These are phyloP conservation scores for Nemania sp. DNA, from an alignment of 2,329 filamentous ascomycete genomes.

Conservation along the genomic window DNA sequence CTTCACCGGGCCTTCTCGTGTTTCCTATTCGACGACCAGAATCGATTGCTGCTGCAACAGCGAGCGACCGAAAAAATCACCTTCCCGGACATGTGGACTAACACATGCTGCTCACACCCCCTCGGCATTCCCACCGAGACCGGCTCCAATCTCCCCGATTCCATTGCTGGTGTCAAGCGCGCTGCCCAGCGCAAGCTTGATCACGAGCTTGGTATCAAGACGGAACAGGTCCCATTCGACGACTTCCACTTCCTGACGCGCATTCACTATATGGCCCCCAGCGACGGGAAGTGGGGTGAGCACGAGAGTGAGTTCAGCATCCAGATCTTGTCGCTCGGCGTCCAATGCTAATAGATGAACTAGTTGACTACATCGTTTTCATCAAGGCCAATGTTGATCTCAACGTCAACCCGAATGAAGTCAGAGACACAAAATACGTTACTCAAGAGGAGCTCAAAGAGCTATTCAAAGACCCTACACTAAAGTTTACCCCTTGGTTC, in stretches of 20 bases:
- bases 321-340: background rate
- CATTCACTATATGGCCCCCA: constrained; percentile 98
- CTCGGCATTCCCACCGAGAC: constrained; percentile 92
- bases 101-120: constrained; percentile 98
- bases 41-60: constrained; percentile 94
- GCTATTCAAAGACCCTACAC: constrained; percentile 82
- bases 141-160: constrained; percentile 81
- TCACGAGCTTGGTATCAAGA: constrained; percentile 93
- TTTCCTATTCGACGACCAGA: constrained; percentile 95
- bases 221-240: constrained; percentile 88
- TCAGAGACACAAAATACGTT: constrained; percentile 86
- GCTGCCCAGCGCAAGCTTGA: constrained; percentile 93
- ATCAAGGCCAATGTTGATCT: constrained; percentile 94
- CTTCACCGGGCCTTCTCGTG: constrained; percentile 97
- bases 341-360: constrained; percentile 37
- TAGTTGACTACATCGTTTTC: constrained; percentile 98
- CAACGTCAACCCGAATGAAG: constrained; percentile 87
- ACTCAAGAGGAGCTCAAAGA: constrained; percentile 82
- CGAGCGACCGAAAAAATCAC: constrained; percentile 97
- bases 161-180: constrained; percentile 86
- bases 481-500: constrained; percentile 98
- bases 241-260: constrained; percentile 94
- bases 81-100: constrained; percentile 99
- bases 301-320: constrained; percentile 81
- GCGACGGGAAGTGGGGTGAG: constrained; percentile 98